Conservation (phyloP, 306 rosid species). For the Sindora glabra region DNA sequence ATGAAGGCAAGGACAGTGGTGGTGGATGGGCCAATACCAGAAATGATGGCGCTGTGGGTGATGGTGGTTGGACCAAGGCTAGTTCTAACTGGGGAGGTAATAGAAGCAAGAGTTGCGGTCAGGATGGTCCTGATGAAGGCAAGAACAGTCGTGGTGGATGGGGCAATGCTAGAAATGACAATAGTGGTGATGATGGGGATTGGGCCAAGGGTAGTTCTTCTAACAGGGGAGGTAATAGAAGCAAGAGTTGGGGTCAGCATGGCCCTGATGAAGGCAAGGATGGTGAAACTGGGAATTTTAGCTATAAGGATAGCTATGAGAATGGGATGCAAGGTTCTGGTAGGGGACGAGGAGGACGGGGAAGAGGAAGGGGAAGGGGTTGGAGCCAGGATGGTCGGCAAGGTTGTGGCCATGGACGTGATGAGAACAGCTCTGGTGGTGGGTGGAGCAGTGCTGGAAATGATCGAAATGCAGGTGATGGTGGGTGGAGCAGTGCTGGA, state of each 20-base stretch:
- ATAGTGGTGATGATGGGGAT: too few relatives aligned
- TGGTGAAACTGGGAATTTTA: neutral
- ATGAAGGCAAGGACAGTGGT: neutral
- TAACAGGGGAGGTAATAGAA: too few relatives aligned
- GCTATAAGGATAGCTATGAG: neutral
- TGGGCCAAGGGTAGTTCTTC: too few relatives aligned
- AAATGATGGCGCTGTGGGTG: neutral
- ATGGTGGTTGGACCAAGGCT: neutral
- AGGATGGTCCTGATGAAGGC: neutral
- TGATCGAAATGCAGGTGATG: neutral
- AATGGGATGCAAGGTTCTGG: neutral
- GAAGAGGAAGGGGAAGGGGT: conserved; percentile 1
- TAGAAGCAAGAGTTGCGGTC: neutral
- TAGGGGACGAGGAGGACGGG: neutral
- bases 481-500: neutral
- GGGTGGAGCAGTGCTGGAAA: neutral
- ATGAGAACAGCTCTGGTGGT: neutral
- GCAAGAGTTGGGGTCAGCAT: too few relatives aligned
- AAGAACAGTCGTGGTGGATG: neutral
- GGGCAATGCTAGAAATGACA: too few relatives aligned
- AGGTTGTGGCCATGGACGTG: neutral
- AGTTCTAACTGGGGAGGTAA: neutral
- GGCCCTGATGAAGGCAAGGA: conserved; percentile 2
- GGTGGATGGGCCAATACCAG: neutral
- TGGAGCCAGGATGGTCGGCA: neutral